Evolutionary conservation across 148 eudicot species (phyloP), one percentile per base, ranked within the genome.

Genomic region (Simmondsia chinensis): DNA sequence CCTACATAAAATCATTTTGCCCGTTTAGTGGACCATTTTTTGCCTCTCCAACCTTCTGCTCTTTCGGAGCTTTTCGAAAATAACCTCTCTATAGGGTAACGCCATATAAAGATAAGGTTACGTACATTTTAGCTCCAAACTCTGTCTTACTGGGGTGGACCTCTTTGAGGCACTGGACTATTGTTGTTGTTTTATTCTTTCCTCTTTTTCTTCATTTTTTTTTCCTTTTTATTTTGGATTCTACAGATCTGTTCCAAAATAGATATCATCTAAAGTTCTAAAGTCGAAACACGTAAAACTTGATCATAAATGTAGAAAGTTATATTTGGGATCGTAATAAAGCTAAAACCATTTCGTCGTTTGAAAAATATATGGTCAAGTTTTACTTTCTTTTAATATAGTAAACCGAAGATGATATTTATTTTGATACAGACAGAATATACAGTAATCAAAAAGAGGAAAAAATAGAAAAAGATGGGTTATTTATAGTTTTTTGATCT

Each of bases 1-100:
- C 56, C 52, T 61, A 59, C 64, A 51, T 30, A 35, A 36, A 40
- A 53, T 42, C 60, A 68, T 23, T 54, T 32, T 57, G 52, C 26
- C 35, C 40, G 33, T 32, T 43, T 31, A 56, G 61, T 58, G 60
- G 50, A 33, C 66, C 62, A 37, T 35, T 20, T 32, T 35, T 14
- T 43, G 3, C 23, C 3, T 9, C 0, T 43, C 3, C 41, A 25
- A 17, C 17, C 46, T 15, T 11, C 25, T n/a, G 20, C 1, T 30
- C 36, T 46, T 46, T 36, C 9, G 6, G 20, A 47, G 25, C 27
- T n/a, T n/a, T n/a, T n/a, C n/a, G n/a, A n/a, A n/a, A n/a, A n/a
- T n/a, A n/a, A n/a, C n/a, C n/a, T n/a, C n/a, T n/a, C n/a, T n/a
- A n/a, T n/a, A n/a, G n/a, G n/a, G n/a, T n/a, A n/a, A n/a, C n/a